Conservation (phyloP, 2,329 filamentous ascomycete genomes). For the Periconia sp. region DNA sequence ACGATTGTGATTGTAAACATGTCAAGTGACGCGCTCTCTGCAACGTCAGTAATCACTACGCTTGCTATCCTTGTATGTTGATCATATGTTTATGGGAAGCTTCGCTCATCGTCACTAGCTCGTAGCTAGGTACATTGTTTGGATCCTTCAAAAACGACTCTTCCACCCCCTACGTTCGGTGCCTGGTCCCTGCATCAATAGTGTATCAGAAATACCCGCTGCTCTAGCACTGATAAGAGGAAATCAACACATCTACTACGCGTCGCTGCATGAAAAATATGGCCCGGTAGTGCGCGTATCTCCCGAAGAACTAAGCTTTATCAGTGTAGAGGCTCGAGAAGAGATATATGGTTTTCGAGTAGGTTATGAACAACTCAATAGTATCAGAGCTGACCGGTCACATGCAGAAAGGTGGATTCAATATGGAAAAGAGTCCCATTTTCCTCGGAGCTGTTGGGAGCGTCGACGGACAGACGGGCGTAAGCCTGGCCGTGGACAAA, state of each 20-base stretch:
- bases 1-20: too few species aligned
- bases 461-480: slow-evolving; percentile 2
- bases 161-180: neutral
- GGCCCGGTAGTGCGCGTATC: slow-evolving; percentile 3
- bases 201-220: slow-evolving; percentile 1
- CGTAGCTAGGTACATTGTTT: too few species aligned
- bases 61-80: too few species aligned
- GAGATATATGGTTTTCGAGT: slow-evolving; percentile 2
- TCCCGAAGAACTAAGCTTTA: neutral
- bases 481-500: slow-evolving; percentile 3
- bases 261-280: slow-evolving; percentile 1
- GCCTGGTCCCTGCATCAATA: slow-evolving; percentile 1
- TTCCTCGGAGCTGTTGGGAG: slow-evolving; percentile 1
- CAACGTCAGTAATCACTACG: too few species aligned
- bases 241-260: slow-evolving; percentile 1
- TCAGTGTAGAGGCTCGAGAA: slow-evolving; percentile 2
- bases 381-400: too few species aligned
- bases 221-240: neutral
- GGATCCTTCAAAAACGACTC: neutral
- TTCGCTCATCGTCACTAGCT: too few species aligned
- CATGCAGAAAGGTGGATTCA: neutral
- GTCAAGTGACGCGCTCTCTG: too few species aligned
- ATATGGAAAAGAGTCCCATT: slow-evolving; percentile 3
- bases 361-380: too few species aligned
- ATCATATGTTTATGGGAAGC: too few species aligned